Evolutionary conservation across 345 rosid genomes (phyloP), one percentile per base, ranked within the genome.

Genomic region (Linum tenue): DNA sequence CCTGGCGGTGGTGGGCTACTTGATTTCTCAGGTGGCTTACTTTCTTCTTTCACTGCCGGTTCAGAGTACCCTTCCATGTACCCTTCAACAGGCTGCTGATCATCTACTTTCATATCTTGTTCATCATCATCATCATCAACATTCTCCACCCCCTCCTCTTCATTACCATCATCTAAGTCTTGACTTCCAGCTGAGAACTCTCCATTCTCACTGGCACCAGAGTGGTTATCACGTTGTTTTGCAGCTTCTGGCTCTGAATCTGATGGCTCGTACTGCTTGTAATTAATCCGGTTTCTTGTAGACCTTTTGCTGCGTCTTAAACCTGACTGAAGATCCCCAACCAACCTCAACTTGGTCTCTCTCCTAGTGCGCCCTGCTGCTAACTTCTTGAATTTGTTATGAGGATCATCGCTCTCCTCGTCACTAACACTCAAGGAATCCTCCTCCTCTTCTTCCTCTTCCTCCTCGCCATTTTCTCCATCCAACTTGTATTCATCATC

Each of bases 261-360:
- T 2, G 98, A 87, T 65, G 82, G 50, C 67, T 91, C 98, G 44
- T 87, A 89, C 64, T 87, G 95, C 71, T 75, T 79, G 76, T 95
- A 95, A 72, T 91, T 81, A 43, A 91, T 77, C 64, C 73, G 85
- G 73, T 81, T 89, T 67, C 89, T 76, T 4, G 90, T 87, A 37
- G 94, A 84, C 78, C 99, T 86, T 77, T 77, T 95, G 77, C 99
- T 95, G 41, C 98, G 96, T 75, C 99, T 87, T 61, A 95, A 77
- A 74, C 99, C 97, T 60, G 89, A 80, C 74, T 84, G 96, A 35
- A 87, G 73, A 66, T 87, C 84, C 70, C 72, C 86, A 59, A 85
- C 91, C 5, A 90, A 87, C 70, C 95, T 75, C 73, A 81, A 63
- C 79, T 89, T 95, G 36, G 90, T 76, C 77, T 83, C 92, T 77